Conservation (phyloP, 495 filamentous ascomycete genomes). For the Talaromyces borbonicus region DNA sequence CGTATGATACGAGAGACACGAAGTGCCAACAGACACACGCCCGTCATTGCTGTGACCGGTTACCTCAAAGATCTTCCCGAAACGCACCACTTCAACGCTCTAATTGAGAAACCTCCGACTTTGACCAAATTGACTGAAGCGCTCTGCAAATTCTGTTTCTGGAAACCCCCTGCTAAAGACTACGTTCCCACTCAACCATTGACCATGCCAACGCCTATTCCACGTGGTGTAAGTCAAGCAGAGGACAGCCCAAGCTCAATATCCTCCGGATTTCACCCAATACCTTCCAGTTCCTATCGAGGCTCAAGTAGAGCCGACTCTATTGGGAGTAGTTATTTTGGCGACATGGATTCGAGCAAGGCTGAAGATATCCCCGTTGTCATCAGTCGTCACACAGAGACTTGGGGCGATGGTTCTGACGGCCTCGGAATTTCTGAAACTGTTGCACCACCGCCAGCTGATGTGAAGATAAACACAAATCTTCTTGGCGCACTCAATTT, state of each 20-base stretch:
- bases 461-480: slow-evolving; percentile 16
- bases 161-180: slow-evolving; percentile 65
- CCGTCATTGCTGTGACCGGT: slow-evolving; percentile 93
- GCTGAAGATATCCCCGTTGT: slow-evolving; percentile 73
- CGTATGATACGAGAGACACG: slow-evolving; percentile 95
- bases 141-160: slow-evolving; percentile 75
- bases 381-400: slow-evolving; percentile 59
- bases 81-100: slow-evolving; percentile 85
- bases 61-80: slow-evolving; percentile 93
- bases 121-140: slow-evolving; percentile 79
- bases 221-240: slow-evolving; percentile 48
- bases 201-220: slow-evolving; percentile 49
- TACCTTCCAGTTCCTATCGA: slow-evolving; percentile 63
- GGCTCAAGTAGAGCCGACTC: slow-evolving; percentile 77
- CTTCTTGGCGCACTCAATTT: neutral
- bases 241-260: slow-evolving; percentile 81
- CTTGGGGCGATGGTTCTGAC: slow-evolving; percentile 59
- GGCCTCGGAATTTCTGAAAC: slow-evolving; percentile 60
- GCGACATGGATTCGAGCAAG: slow-evolving; percentile 68
- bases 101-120: slow-evolving; percentile 94
- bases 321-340: slow-evolving; percentile 74
- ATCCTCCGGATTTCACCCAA: slow-evolving; percentile 63
- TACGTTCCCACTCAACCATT: slow-evolving; percentile 35
- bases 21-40: slow-evolving; percentile 87
- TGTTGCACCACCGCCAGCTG: slow-evolving; percentile 18